Evolutionary conservation across 1,139 yeast genomes (phyloP), one percentile per base, ranked within the genome.

Genomic region (Saccharomyces hybrid): DNA sequence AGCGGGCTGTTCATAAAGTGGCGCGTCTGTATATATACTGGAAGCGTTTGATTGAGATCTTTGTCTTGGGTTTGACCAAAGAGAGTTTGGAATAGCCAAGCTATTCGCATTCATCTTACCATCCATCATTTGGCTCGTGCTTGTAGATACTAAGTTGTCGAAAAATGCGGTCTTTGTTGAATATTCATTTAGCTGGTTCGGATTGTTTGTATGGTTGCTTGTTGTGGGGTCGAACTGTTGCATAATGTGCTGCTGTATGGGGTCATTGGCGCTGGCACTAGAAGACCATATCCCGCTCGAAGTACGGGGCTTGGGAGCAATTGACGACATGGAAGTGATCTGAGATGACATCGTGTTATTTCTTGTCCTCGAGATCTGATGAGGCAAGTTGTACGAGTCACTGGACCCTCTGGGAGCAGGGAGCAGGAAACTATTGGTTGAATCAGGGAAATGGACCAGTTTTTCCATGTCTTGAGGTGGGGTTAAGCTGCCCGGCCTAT

Each of bases 341-440:
- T 69, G 71, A 3, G 72, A 69, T 4, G 67, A 64, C 48, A 65
- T 62, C 4, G 72, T 69, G 52, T 68, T 67, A 47, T 67, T 64
- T 55, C 72, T 63, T 24, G 72, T 64, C 53, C 72, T 63, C 7
- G 69, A 61, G 16, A 62, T 59, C 54, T 49, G 65, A 49, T 52
- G 60, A 24, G 53, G 60, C 53, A 52, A 48, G 5, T 61, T 62
- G 50, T 57, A 64, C 19, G 71, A 67, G 56, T 65, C 70, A 53
- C 58, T 64, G 16, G 69, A 68, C 19, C 58, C 58, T 34, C 71
- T 61, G 28, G 71, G 65, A 21, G 60, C 61, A 47, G 53, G 48
- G 29, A 58, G 58, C 6, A 57, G 47, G 49, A 61, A 46, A 55
- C 5, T 48, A 28, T 61, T 59, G 9, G 63, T 51, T 2, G 65